Evolutionary conservation across 768 basidiomycete species (phyloP).

Genomic region (Pleurotus salmoneostramineus): DNA sequence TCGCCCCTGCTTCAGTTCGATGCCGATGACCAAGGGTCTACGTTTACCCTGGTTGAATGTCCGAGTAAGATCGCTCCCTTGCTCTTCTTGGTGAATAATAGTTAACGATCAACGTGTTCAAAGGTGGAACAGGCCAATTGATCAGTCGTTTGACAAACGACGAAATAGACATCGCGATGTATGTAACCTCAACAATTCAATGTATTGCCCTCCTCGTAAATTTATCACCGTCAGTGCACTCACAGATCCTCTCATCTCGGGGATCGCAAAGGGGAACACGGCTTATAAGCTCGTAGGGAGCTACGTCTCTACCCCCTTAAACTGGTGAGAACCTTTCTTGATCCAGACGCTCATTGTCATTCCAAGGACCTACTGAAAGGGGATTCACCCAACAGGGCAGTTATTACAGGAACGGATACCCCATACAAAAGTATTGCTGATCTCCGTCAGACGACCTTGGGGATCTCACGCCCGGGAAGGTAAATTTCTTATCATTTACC

Average conservation of each 20-base stretch:
- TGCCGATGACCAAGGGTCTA: constrained; percentile 59
- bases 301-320: constrained; percentile 84
- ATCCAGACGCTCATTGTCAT: neutral
- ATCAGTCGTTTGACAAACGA: constrained; percentile 71
- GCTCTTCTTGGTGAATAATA: neutral
- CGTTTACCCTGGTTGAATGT: constrained; percentile 85
- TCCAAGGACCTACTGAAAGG: neutral
- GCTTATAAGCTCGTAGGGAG: constrained; percentile 91
- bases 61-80: constrained; percentile 52
- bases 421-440: constrained; percentile 68
- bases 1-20: constrained; percentile 88
- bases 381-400: constrained; percentile 56
- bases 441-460: constrained; percentile 77
- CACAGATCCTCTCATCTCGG: constrained; percentile 88
- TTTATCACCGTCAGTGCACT: constrained; percentile 47
- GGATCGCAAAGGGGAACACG: constrained; percentile 84
- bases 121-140: constrained; percentile 84
- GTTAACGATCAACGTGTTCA: constrained; percentile 6
- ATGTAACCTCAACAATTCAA: constrained; percentile 14
- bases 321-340: constrained; percentile 53
- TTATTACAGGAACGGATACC: constrained; percentile 81
- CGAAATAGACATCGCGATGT: constrained; percentile 85
- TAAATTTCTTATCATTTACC: constrained; percentile 17
- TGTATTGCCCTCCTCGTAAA: neutral
- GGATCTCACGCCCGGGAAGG: constrained; percentile 90